Conservation (phyloP, 805 yeast species). For the Huiozyma naganishii region DNA sequence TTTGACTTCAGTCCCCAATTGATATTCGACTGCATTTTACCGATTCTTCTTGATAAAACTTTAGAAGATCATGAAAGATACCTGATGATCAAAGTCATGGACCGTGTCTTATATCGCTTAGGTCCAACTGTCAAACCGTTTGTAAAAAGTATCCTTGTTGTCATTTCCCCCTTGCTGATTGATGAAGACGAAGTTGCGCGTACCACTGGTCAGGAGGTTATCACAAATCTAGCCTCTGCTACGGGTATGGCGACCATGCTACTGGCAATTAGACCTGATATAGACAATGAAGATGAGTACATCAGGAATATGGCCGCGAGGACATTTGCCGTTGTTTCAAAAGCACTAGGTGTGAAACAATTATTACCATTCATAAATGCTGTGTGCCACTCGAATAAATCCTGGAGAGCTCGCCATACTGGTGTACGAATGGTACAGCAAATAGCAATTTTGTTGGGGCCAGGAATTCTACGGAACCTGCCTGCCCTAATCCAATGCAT, state of each 20-base stretch:
- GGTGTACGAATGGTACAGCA: slow-evolving; percentile 73
- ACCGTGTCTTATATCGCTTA: slow-evolving; percentile 54
- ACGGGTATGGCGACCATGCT: slow-evolving; percentile 77
- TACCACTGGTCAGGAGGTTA: slow-evolving; percentile 67
- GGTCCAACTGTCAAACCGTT: slow-evolving; percentile 60
- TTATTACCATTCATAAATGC: slow-evolving; percentile 75
- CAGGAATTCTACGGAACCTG: slow-evolving; percentile 66
- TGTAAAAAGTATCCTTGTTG: slow-evolving; percentile 60
- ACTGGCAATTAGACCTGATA: slow-evolving; percentile 67
- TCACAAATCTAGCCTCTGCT: slow-evolving; percentile 63
- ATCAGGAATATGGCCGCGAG: slow-evolving; percentile 67
- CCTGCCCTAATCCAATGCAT: slow-evolving; percentile 54
- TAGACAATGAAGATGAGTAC: slow-evolving; percentile 74
- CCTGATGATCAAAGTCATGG: slow-evolving; percentile 64
- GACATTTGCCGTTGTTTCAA: slow-evolving; percentile 74
- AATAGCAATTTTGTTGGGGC: slow-evolving; percentile 55
- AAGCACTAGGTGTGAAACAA: slow-evolving; percentile 60
- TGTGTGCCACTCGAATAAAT: slow-evolving; percentile 62
- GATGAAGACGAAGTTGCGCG: slow-evolving; percentile 73
- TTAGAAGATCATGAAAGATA: slow-evolving; percentile 79
- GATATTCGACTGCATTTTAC: slow-evolving; percentile 61
- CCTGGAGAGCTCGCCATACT: slow-evolving; percentile 77
- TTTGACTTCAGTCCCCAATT: slow-evolving; percentile 56
- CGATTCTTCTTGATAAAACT: slow-evolving; percentile 59
- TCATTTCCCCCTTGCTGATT: slow-evolving; percentile 65